Evolutionary conservation across 768 basidiomycete genomes (phyloP).

Genomic region (Boletus sensibilis): DNA sequence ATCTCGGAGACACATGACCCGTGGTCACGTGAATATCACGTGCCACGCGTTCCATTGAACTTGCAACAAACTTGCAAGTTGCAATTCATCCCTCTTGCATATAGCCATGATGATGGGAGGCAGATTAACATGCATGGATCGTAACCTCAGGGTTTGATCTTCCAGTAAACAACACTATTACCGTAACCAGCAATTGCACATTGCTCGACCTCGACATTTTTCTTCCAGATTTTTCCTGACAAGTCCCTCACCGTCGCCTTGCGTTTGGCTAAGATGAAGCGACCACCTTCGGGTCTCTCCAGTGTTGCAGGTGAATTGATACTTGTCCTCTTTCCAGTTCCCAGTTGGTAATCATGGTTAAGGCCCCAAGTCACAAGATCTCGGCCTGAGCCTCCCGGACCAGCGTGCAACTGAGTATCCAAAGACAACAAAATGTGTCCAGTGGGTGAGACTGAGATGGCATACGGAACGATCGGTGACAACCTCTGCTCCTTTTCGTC

Average conservation of each 20-base stretch:
- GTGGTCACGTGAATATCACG: constrained; percentile 21
- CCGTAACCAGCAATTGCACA: constrained; percentile 59
- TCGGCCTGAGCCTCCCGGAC: constrained; percentile 50
- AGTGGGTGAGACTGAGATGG: constrained; percentile 66
- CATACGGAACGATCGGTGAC: constrained; percentile 60
- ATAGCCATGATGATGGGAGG: too few species aligned
- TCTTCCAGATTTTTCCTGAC: constrained; percentile 58
- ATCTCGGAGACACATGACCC: neutral
- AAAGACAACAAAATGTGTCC: constrained; percentile 77
- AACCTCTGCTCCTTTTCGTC: constrained; percentile 60
- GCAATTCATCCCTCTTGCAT: too few species aligned
- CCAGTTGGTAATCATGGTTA: constrained; percentile 72
- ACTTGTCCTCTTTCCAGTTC: constrained; percentile 68
- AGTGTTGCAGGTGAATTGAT: constrained; percentile 53
- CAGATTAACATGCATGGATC: neutral
- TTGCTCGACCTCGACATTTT: constrained; percentile 63
- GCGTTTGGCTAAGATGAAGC: constrained; percentile 56
- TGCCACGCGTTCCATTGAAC: constrained; percentile 5
- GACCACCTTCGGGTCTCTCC: constrained; percentile 49
- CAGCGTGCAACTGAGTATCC: constrained; percentile 53
- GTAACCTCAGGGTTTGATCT: constrained; percentile 33
- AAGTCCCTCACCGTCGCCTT: constrained; percentile 59
- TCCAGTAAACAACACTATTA: constrained; percentile 72
- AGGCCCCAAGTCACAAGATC: constrained; percentile 75
- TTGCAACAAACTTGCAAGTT: too few species aligned